Evolutionary conservation across 805 yeast genomes (phyloP).

Genomic region (Metschnikowia shivogae): DNA sequence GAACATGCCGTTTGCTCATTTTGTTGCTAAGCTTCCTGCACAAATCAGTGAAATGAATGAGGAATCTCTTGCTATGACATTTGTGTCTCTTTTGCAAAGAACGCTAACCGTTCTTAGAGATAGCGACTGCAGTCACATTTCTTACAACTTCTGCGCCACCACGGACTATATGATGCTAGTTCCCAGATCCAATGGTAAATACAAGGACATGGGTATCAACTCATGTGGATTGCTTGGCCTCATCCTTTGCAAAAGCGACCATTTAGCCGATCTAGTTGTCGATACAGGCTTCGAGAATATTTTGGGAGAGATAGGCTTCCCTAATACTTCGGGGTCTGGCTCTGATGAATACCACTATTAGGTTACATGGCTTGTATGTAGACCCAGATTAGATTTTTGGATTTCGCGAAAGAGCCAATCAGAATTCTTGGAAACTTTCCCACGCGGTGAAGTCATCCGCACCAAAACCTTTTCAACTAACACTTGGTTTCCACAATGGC

Average conservation of each 20-base stretch:
- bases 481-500: constrained; percentile 35
- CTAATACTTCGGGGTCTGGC: constrained; percentile 51
- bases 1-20: constrained; percentile 78
- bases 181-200: constrained; percentile 67
- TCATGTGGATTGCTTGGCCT: constrained; percentile 80
- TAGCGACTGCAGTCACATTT: constrained; percentile 40
- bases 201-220: constrained; percentile 61
- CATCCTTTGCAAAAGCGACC: constrained; percentile 66
- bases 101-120: constrained; percentile 64
- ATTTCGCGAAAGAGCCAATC: constrained; percentile 12
- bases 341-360: constrained; percentile 65
- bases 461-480: constrained; percentile 1
- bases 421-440: constrained; percentile 11
- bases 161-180: constrained; percentile 78
- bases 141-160: constrained; percentile 81
- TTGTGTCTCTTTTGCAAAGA: constrained; percentile 68
- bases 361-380: constrained; percentile 5
- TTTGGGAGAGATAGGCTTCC: constrained; percentile 64
- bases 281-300: constrained; percentile 48
- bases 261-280: constrained; percentile 45
- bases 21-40: constrained; percentile 56
- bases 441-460: constrained; percentile 7
- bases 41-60: constrained; percentile 42
- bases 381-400: not conserved
- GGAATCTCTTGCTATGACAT: constrained; percentile 62